phyloP scores from a whole-genome alignment of 2,329 filamentous ascomycete genomes.

The Cylindrodendrum hubeiense region DNA sequence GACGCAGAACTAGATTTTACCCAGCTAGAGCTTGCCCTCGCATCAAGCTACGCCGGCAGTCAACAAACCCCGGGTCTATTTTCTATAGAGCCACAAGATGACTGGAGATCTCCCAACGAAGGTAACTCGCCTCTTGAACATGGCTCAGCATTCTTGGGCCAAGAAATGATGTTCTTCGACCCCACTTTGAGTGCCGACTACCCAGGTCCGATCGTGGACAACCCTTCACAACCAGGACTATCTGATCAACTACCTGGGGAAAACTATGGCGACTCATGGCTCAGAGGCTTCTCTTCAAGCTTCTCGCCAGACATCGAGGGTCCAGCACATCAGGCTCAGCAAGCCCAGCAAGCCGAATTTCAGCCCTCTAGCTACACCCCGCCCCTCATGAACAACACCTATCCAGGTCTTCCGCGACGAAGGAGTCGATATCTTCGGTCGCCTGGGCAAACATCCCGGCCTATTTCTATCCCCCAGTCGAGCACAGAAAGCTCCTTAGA shows the following conservation, averaged over 20 bases:
- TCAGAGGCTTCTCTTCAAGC: neutral
- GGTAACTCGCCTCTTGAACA: neutral
- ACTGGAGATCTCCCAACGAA: neutral
- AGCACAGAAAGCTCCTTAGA: neutral
- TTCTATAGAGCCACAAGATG: neutral
- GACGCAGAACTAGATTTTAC: neutral
- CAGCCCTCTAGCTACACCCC: neutral
- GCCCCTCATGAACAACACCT: neutral
- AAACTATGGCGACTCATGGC: neutral
- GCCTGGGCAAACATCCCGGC: neutral
- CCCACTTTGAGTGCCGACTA: neutral
- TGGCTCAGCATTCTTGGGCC: neutral
- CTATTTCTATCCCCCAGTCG: neutral
- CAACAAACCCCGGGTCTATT: neutral
- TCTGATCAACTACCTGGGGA: too few species aligned
- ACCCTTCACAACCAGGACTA: neutral
- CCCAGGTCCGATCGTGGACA: neutral
- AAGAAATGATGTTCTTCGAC: neutral
- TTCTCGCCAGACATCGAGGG: neutral
- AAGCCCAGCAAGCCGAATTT: neutral
- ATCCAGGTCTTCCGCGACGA: constrained; percentile 10
- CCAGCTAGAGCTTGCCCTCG: neutral
- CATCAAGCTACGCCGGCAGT: neutral
- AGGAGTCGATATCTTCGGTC: constrained; percentile 17
- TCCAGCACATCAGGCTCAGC: neutral